Evolutionary conservation across 306 rosid species (phyloP), one percentile per base, ranked within the genome.

Genomic region (Malus asiatica): DNA sequence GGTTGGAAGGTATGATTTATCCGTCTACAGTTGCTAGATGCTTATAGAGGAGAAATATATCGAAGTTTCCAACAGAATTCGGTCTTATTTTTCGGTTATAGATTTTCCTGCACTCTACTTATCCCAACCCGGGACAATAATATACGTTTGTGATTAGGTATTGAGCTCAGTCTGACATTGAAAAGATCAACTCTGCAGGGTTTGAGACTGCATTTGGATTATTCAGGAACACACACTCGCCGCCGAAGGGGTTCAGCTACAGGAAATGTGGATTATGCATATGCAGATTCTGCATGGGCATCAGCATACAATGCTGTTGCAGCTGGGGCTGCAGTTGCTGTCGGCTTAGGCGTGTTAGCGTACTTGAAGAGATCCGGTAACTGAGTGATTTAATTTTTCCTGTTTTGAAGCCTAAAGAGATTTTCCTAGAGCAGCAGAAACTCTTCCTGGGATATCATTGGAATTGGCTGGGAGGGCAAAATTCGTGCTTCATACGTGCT

Each of bases 161-260:
- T 11, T 48, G 53, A 48, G 53, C 62, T 60, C 65, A 4, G 65
- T 20, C 70, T 89, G 86, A 84, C 77, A 33, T 76, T 12, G 29
- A 65, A 67, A 40, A 44, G 45, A 73, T 74, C 63, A 80, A 75
- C 59, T 71, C 60, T 81, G 76, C 84, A 96, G 99, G 97, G 96
- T 55, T 80, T 96, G 90, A 87, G 90, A 80, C 84, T 96, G 91
- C 93, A 93, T 83, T 84, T 96, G 78, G 99, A 96, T 70, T 93
- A 86, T 82, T 79, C 96, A 18, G 91, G 90, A 78, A 78, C 77
- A 55, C 35, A 10, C 8, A 82, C 63, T 77, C 77, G 53, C 57
- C 82, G 70, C 52, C 82, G 69, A 76, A 80, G 52, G 61, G 76
- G 77, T 40, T 61, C 86, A 10, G 33, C 61, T 79, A 76, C 75